These are phyloP conservation scores for Beauveria bassiana DNA, from an alignment of 2,329 filamentous ascomycete genomes.

Conservation along the genomic window DNA sequence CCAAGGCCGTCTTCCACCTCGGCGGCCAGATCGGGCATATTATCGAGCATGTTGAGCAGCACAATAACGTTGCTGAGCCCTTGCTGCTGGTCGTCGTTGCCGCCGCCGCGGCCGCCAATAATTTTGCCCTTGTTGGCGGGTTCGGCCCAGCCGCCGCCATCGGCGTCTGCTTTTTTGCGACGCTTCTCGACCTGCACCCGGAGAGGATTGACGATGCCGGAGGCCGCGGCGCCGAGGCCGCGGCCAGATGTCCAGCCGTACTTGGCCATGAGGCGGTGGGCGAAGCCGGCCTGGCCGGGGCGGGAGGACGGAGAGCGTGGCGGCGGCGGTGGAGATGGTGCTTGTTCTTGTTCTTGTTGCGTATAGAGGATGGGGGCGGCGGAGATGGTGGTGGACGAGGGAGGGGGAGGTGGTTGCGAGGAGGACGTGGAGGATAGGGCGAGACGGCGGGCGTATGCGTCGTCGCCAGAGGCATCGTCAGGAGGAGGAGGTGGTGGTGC, in stretches of 20 bases:
- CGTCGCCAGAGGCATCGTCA: constrained; percentile 58
- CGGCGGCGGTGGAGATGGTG: constrained; percentile 14
- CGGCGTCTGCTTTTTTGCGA: constrained; percentile 68
- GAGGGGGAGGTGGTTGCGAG: constrained; percentile 25
- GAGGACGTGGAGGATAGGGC: constrained; percentile 47
- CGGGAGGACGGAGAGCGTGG: constrained; percentile 54
- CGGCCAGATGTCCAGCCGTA: constrained; percentile 88
- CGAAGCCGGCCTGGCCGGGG: constrained; percentile 78
- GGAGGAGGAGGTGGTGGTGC: constrained; percentile 37
- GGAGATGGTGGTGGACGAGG: constrained; percentile 50
- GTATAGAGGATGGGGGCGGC: constrained; percentile 70
- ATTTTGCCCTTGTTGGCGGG: constrained; percentile 69
- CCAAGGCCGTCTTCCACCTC: constrained; percentile 71
- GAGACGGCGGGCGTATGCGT: constrained; percentile 58
- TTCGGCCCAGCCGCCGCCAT: constrained; percentile 69
- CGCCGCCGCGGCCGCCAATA: constrained; percentile 51
- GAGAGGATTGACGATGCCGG: constrained; percentile 79
- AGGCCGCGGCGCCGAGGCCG: constrained; percentile 73
- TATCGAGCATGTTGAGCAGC: constrained; percentile 76
- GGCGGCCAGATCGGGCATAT: constrained; percentile 65
- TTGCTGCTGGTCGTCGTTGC: constrained; percentile 47
- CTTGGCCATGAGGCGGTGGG: constrained; percentile 81
- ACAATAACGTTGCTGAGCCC: constrained; percentile 77
- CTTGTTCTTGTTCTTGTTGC: constrained; percentile 28
- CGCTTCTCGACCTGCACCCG: constrained; percentile 79